These are phyloP conservation scores for Nadsonia commutata DNA, from an alignment of 1,139 yeast genomes.

Conservation along the genomic window DNA sequence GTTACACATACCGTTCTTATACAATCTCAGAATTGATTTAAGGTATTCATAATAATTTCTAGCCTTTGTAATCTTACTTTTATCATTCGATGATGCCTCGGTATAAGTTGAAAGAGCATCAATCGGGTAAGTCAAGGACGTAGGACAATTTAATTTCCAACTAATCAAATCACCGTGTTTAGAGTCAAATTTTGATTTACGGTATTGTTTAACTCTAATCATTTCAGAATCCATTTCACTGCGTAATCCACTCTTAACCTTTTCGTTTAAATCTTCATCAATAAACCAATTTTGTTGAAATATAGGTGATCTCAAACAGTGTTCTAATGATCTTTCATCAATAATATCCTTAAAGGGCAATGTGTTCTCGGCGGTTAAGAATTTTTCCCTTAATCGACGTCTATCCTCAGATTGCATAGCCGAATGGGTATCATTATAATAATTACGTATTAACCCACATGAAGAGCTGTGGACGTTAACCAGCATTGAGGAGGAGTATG, in stretches of 20 bases:
- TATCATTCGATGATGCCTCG: neutral
- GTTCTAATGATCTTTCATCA: neutral
- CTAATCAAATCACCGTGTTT: neutral
- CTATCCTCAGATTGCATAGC: neutral
- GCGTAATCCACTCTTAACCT: conserved; percentile 1
- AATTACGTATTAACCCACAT: neutral
- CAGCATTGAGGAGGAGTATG: too few species aligned
- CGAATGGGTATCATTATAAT: neutral
- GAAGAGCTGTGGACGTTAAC: neutral
- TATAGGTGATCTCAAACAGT: neutral
- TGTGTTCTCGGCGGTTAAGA: neutral
- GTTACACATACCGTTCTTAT: conserved; percentile 22
- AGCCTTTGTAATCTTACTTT: neutral
- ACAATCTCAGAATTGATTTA: conserved; percentile 10
- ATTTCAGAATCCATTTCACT: conserved; percentile 4
- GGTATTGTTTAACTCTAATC: neutral
- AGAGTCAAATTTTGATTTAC: neutral
- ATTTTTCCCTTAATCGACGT: neutral
- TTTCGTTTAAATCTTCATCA: conserved; percentile 1
- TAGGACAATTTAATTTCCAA: neutral
- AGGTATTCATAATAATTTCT: neutral
- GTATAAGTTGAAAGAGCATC: too few species aligned
- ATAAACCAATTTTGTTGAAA: conserved; percentile 7
- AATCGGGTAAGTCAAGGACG: neutral
- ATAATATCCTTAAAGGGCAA: neutral